Evolutionary conservation across 257 asterid genomes (phyloP).

Genomic region (Solanum tarijense): DNA sequence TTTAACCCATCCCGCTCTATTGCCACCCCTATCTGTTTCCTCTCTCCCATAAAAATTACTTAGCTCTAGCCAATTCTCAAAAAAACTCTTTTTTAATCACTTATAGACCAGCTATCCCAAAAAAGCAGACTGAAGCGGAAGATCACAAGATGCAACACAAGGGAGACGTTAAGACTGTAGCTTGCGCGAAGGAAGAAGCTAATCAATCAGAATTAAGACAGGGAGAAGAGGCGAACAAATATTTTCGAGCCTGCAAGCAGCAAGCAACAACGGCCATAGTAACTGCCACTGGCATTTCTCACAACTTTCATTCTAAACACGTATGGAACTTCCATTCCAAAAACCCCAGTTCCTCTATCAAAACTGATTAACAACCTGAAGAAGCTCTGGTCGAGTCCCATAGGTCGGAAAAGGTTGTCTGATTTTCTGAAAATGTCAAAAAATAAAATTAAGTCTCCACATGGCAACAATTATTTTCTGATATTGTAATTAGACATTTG

Average conservation of each 20-base stretch:
- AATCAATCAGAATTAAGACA: neutral
- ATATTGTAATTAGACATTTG: neutral
- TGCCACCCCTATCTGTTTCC: neutral
- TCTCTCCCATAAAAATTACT: neutral
- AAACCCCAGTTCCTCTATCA: neutral
- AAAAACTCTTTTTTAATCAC: neutral
- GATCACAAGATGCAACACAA: neutral
- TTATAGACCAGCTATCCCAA: neutral
- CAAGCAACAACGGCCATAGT: neutral
- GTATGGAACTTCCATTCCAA: neutral
- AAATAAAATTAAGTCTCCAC: neutral
- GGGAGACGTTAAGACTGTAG: neutral
- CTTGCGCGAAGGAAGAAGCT: neutral
- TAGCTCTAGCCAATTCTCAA: neutral
- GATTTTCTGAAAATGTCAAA: neutral
- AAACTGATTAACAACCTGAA: neutral
- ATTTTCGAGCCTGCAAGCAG: neutral
- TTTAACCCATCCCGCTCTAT: neutral
- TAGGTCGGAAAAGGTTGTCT: neutral
- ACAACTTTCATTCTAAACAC: neutral
- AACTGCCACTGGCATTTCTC: neutral
- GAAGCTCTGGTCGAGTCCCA: neutral
- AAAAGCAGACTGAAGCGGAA: neutral
- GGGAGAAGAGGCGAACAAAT: neutral
- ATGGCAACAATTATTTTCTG: neutral